Base-by-base conservation (phyloP, 2,329 filamentous ascomycete species). In the Alternaria gansuensis region DNA sequence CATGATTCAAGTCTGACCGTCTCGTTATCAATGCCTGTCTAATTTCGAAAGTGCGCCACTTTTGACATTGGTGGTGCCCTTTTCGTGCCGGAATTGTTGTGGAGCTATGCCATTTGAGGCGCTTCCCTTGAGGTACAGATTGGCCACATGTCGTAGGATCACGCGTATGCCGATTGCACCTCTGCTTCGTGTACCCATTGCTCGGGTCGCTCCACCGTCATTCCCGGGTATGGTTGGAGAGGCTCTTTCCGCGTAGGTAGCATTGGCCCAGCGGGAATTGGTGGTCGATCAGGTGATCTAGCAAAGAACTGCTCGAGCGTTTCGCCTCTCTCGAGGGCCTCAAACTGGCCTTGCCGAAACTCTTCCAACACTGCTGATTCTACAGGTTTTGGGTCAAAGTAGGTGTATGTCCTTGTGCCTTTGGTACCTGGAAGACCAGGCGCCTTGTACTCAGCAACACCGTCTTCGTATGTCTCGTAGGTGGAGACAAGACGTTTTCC, bases 401-500 rank as follows among this genome's bases (percentile, higher is more conserved):
- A 88, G 61, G 80, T 80, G 68, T 87, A 88, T 2, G 82, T 72
- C 67, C 62, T 68, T 14, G 71, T 17, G 0, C 68, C 70, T 37
- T 77, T 76, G 5, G 37, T 59, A 0, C 81, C 81, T 3, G 75
- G 81, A 2, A 88, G 76, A 2, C 84, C 82, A 0, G 87, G 86
- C 5, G 87, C 85, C 23, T 74, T 78, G 72, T 84, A 89, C 0
- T 73, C 82, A 10, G 85, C 86, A 23, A 85, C 70, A 0, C 87
- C 87, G 2, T 78, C 77, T 70, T 88, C 81, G 66, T 89, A 89
- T 1, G 75, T 80, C 54, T 83, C 77, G 64, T 79, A 82, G 11
- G 82, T 83, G 40, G 81, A 81, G 1, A 84, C 85, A 10, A 86
- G 80, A 41, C 87, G 82, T 77, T 90, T 89, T 2, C 87, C 87